Evolutionary conservation across 2,329 filamentous ascomycete species (phyloP), one percentile per base, ranked within the genome.

Genomic region (Botrytis fragariae): DNA sequence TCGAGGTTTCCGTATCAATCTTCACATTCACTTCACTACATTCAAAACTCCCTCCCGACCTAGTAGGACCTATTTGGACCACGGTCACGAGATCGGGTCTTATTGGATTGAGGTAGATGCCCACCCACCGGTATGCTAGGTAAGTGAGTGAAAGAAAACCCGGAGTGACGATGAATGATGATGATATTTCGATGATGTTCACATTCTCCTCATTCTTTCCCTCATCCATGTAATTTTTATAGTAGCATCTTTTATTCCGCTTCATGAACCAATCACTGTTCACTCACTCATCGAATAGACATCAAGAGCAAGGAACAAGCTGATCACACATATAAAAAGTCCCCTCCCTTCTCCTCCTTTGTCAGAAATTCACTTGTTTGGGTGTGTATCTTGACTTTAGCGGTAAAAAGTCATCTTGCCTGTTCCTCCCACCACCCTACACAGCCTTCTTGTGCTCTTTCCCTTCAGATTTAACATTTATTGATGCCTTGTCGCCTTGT

Each of bases 291-390:
- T 8, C 3, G 51, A 57, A 57, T 32, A 16, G 51, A 57, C 51
- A 57, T 57, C 51, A 2, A 57, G 51, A 39, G 45, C 64, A 67
- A 37, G 63, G 64, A 67, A 54, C 44, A 67, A 67, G 45, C 44
- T 51, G 44, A 54, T 54, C 32, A 67, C 64, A 67, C 45, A 45
- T 67, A 67, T 67, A 67, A 67, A 67, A 67, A 45, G 64, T 57
- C 51, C n/a, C 32, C 32, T n/a, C 35, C 45, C 64, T 51, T 67
- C 64, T 67, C 45, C 64, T 67, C 64, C 64, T 54, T 67, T 67
- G 32, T 67, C 29, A 29, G 7, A 37, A 51, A 22, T 54, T 51
- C 64, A 67, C 14, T 29, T 57, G n/a, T 29, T 29, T 57, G 51
- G 51, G 14, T 57, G 51, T 57, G n/a, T 35, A 54, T 61, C 72